A percentile compares a stretch with the other conserved stretches of the same genome.
These are phyloP conservation scores for Solanum sejunctum DNA, from an alignment of 257 asterid species.

Conservation along the genomic window DNA sequence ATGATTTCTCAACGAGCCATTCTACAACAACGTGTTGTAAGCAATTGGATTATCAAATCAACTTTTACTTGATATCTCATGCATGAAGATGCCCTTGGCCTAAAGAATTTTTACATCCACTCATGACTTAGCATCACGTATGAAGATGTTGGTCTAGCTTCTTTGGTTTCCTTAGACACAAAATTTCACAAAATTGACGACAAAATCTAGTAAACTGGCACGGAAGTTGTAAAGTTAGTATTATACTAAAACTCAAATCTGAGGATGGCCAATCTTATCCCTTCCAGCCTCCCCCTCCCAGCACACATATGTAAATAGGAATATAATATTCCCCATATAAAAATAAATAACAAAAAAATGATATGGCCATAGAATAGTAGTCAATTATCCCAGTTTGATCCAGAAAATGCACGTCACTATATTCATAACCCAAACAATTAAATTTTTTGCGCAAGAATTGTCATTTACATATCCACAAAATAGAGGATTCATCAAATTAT, in stretches of 20 bases:
- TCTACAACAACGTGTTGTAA: neutral
- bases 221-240: neutral
- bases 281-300: neutral
- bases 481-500: neutral
- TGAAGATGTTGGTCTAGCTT: neutral
- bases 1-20: neutral
- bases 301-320: neutral
- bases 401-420: neutral
- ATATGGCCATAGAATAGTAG: neutral
- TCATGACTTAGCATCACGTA: neutral
- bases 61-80: neutral
- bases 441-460: neutral
- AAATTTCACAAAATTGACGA: neutral
- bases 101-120: neutral
- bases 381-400: neutral
- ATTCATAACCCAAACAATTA: neutral
- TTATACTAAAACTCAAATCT: neutral
- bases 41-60: neutral
- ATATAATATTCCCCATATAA: neutral
- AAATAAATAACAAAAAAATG: neutral
- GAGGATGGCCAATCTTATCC: neutral
- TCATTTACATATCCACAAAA: neutral
- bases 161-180: neutral
- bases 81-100: neutral
- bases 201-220: neutral